Base-by-base conservation (phyloP, 1,284 basidiomycete species). In the Ganoderma meredithae region DNA sequence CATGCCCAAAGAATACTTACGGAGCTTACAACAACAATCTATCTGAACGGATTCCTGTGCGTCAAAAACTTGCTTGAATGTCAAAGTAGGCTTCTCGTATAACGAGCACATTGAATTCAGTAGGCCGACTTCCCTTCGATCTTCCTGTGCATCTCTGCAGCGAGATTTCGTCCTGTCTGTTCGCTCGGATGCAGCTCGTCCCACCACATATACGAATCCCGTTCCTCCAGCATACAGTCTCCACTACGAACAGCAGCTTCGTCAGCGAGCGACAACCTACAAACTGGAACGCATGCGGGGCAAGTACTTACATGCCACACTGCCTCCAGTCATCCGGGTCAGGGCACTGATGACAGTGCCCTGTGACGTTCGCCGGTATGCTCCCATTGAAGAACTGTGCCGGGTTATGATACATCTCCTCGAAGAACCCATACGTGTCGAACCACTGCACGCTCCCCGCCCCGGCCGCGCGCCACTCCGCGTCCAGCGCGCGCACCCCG, bases 161-260 rank as follows among this genome's bases (percentile, higher is more conserved):
- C 64, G 40, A 66, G 27, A 31, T 66, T 66, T 27, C 64, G 49
- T 60, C 64, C 64, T 5, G 64, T 66, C 49, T 66, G 64, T 36
- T 66, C 64, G 60, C 64, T 66, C 25, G 64, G 64, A 55, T 66
- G 64, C 25, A 66, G 64, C 60, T 66, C 64, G 40, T 66, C 64
- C 64, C 64, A 66, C 64, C 64, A 66, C 64, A 66, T 66, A 19
- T 62, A 66, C 13, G 64, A 66, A 19, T 66, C 64, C 13, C 64
- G 49, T 49, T 62, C 60, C 22, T 66, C 64, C 47, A 55, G n/a
- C 19, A 60, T 66, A 33, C 64, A 66, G 39, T 66, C 64, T 3
- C 64, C 64, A 7, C 64, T 66, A 31, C 36, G 33, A 36, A 8
- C 25, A 53, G 12, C 17, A n/a, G 3, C 13, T 31, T 25, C 13